phyloP scores from a whole-genome alignment of 2,329 filamentous ascomycete genomes.

The Sclerotinia trifoliorum region DNA sequence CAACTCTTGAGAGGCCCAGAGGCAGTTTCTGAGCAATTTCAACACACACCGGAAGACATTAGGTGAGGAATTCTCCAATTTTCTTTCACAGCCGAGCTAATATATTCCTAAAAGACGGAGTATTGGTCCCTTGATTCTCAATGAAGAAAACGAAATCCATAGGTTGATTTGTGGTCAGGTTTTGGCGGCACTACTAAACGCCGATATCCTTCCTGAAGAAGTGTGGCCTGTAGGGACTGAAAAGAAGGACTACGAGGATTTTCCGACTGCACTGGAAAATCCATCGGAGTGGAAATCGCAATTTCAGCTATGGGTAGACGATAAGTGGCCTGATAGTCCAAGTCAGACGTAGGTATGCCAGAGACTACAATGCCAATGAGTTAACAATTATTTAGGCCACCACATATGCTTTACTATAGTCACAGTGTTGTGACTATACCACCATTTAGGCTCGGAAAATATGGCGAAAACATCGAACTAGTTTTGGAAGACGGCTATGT shows the following conservation, averaged over 20 bases:
- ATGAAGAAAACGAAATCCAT: constrained; percentile 35
- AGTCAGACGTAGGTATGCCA: neutral
- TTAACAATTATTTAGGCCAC: constrained; percentile 11
- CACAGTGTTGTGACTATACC: constrained; percentile 18
- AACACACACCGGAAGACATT: constrained; percentile 28
- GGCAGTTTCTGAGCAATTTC: constrained; percentile 26
- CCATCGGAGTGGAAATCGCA: constrained; percentile 29
- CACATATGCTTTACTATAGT: constrained; percentile 20
- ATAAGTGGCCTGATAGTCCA: constrained; percentile 12
- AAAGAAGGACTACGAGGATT: constrained; percentile 25
- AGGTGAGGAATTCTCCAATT: constrained; percentile 28
- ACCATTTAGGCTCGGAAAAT: neutral
- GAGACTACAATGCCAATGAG: neutral
- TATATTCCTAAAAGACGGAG: constrained; percentile 24
- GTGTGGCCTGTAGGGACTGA: constrained; percentile 32
- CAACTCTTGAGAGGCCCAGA: constrained; percentile 31
- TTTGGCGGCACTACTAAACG: constrained; percentile 27
- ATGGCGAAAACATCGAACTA: constrained; percentile 11
- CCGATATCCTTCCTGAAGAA: constrained; percentile 22
- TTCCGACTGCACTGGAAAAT: constrained; percentile 29
- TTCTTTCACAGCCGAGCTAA: neutral
- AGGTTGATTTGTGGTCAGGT: constrained; percentile 33
- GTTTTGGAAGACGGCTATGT: constrained; percentile 18
- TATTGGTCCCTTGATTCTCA: constrained; percentile 31
- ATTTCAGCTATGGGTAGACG: constrained; percentile 34